Evolutionary conservation across 1,139 yeast species (phyloP), one percentile per base, ranked within the genome.

Genomic region (Geotrichum australiense): DNA sequence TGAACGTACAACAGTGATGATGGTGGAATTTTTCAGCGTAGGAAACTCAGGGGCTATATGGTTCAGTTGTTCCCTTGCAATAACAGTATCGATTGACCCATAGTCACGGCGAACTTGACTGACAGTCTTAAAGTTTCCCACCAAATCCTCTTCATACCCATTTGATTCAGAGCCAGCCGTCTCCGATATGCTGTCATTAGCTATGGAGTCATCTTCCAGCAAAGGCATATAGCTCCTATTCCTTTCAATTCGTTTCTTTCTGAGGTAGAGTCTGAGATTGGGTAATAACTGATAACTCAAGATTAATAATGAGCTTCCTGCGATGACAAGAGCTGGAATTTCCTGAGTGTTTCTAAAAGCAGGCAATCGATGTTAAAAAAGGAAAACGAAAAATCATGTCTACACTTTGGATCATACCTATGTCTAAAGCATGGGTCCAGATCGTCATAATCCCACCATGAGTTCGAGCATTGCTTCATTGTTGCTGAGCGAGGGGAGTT

Each of bases 371-470:
- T 12, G 11, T 22, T 22, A 34, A 14, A 14, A 24, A 15, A 22
- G 18, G 19, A 14, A 24, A 27, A 12, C 4, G 10, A 3, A 26
- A 12, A 10, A 19, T 11, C 16, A 6, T 5, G 16, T 28, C 21
- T 10, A 28, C 5, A 15, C 2, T 24, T 15, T 3, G 21, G 11
- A 2, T 3, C 61, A 37, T 52, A 57, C 61, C 46, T 45, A 32
- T 59, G 61, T 22, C 53, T 42, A 37, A 47, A 49, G 38, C 63
- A 59, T 6, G 50, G 46, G 20, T 50, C 53, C 15, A 59, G 40
- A 42, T 56, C 61, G 33, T 57, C 62, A 7, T 48, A 50, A 21
- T 45, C 47, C 62, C 61, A 58, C 24, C 49, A 31, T 6, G 57
- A 53, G 30, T 53, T 56, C 10, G 50, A 20, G 29, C 60, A 54